Evolutionary conservation across 2,329 filamentous ascomycete genomes (phyloP), one percentile per base, ranked within the genome.

Genomic region (Colletotrichum tanaceti): DNA sequence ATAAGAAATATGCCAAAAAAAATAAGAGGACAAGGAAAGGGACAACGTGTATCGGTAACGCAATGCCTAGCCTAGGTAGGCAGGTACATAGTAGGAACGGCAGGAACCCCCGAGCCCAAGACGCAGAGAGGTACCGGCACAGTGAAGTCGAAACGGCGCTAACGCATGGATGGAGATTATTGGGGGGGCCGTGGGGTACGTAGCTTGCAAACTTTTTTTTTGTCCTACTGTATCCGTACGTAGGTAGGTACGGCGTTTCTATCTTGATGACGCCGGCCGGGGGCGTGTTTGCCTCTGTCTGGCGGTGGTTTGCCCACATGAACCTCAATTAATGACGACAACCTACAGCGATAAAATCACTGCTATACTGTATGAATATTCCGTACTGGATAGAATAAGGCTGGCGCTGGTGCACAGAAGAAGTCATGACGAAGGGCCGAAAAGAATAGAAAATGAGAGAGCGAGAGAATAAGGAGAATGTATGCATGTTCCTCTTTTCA

Each of bases 71-170:
- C 24, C 24, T n/a, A n/a, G n/a, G n/a, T n/a, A n/a, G n/a, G n/a
- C n/a, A n/a, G n/a, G n/a, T n/a, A n/a, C n/a, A n/a, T n/a, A n/a
- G n/a, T n/a, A n/a, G n/a, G n/a, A n/a, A n/a, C n/a, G n/a, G n/a
- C n/a, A 59, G 64, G 24, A 63, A 53, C 38, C n/a, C n/a, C n/a
- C n/a, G n/a, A n/a, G n/a, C n/a, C 35, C 64, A 28, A 63, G 63
- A 66, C 43, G 57, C 38, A 44, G 6, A 63, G 41, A 65, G 32
- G 61, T 65, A 68, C 54, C 61, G 49, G 44, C 62, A 59, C 61
- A 64, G 54, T 43, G 50, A 61, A 58, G 65, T 59, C 65, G 61
- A 65, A 58, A 68, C 54, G 54, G 47, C 65, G 61, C 65, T 68
- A 65, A 39, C 39, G 46, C 65, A 54, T 52, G 32, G 53, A 68